Evolutionary conservation across 148 eudicot genomes (phyloP).

Genomic region (Oxyria digyna): DNA sequence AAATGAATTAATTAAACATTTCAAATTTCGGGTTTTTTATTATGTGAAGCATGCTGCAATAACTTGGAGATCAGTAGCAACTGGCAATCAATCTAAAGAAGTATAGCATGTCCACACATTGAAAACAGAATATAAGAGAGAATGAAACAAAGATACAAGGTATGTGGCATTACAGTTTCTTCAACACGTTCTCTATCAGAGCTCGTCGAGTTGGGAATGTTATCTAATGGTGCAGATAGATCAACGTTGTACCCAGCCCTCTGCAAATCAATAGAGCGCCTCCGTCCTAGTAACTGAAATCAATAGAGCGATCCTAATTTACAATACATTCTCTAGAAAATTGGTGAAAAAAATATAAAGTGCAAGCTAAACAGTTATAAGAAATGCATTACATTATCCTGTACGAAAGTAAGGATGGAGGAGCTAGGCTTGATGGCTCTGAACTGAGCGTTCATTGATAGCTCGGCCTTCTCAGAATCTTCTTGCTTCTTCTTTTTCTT

Average conservation of each 20-base stretch:
- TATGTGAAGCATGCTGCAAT: not conserved
- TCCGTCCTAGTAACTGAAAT: conserved; percentile 70
- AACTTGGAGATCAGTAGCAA: not conserved
- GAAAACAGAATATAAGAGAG: conserved; percentile 2
- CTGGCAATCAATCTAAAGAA: not conserved
- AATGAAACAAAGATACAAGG: not conserved
- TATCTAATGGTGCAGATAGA: conserved; percentile 78
- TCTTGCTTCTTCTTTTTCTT: conserved; percentile 27
- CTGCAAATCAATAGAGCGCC: conserved; percentile 65
- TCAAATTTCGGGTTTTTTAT: not conserved
- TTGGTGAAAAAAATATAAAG: not conserved
- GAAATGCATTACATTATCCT: conserved; percentile 52
- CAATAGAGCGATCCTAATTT: conserved; percentile 7
- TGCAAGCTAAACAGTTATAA: not conserved
- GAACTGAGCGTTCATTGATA: conserved; percentile 82
- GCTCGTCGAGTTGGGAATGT: conserved; percentile 57
- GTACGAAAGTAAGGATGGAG: conserved; percentile 69
- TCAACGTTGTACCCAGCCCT: conserved; percentile 82
- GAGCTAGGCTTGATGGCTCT: conserved; percentile 86
- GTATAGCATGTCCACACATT: not conserved
- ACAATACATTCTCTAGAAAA: not conserved
- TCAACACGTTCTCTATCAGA: conserved; percentile 72
- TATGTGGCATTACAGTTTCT: conserved; percentile 46
- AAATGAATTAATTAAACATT: not conserved
- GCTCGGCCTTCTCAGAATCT: conserved; percentile 27